These are phyloP conservation scores for Agrostemma githago DNA, from an alignment of 148 eudicot species.

Conservation along the genomic window DNA sequence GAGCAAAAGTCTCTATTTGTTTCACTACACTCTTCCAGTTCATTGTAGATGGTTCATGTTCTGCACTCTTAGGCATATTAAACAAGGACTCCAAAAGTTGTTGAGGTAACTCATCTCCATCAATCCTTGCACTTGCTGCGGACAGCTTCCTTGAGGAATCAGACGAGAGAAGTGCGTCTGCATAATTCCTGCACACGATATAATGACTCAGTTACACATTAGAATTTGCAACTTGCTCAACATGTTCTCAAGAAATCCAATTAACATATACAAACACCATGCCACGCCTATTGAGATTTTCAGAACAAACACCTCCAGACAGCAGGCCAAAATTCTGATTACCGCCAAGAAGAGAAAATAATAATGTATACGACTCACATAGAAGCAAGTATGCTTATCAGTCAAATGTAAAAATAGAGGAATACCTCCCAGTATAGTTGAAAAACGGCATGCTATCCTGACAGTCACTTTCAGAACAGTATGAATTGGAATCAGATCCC, in stretches of 20 bases:
- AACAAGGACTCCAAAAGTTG: constrained; percentile 77
- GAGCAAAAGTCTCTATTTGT: constrained; percentile 77
- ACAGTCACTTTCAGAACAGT: constrained; percentile 60
- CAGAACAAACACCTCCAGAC: background rate
- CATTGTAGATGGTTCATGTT: constrained; percentile 68
- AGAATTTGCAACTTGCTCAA: background rate
- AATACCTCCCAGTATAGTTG: constrained; percentile 55
- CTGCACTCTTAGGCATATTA: constrained; percentile 52
- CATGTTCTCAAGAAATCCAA: background rate
- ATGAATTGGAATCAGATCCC: constrained; percentile 60
- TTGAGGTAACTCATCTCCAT: constrained; percentile 55
- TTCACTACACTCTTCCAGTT: constrained; percentile 84
- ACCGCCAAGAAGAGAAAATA: background rate
- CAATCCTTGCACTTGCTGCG: constrained; percentile 24
- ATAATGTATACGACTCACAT: background rate
- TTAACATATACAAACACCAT: background rate
- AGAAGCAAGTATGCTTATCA: background rate
- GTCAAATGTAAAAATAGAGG: background rate
- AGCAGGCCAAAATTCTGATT: background rate
- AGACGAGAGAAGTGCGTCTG: constrained; percentile 48
- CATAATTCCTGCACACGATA: constrained; percentile 48
- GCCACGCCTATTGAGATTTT: background rate
- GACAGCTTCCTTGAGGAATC: constrained; percentile 30
- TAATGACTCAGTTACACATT: constrained; percentile 1
- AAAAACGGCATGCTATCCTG: constrained; percentile 39